Conservation (phyloP, 2,329 filamentous ascomycete genomes). For the Scopulariopsis brevicaulis region DNA sequence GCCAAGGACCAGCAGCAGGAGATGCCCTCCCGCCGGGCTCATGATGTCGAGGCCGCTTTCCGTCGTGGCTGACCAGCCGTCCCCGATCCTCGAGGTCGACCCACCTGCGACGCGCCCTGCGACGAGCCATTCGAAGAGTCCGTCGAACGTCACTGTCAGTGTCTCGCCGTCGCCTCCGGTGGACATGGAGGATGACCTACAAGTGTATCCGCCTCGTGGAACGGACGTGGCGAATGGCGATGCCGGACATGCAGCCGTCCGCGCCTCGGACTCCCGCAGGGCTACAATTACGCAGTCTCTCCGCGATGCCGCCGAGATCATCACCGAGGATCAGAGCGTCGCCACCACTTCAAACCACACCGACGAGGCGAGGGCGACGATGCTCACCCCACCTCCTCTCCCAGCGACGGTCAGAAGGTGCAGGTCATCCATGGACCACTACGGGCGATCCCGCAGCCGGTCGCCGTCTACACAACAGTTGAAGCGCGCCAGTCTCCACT, state of each 20-base stretch:
- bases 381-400: not conserved
- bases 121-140: not conserved
- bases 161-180: slow-evolving; percentile 1
- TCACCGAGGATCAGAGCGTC: not conserved
- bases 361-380: not conserved
- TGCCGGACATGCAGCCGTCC: not conserved
- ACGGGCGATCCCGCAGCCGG: slow-evolving; percentile 11
- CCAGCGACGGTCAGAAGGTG: slow-evolving; percentile 9
- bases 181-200: not conserved
- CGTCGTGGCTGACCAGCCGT: slow-evolving; percentile 41
- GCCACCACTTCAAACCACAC: not conserved
- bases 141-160: not conserved
- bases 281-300: slow-evolving; percentile 19
- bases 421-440: slow-evolving; percentile 20
- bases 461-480: slow-evolving; percentile 9
- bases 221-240: not conserved
- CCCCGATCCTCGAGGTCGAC: slow-evolving; percentile 19
- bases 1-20: slow-evolving; percentile 6
- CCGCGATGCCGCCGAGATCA: slow-evolving; percentile 5
- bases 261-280: slow-evolving; percentile 14
- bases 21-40: slow-evolving; percentile 30
- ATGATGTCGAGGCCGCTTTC: slow-evolving; percentile 39
- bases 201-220: not conserved
- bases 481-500: slow-evolving; percentile 10
- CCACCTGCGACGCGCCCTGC: not conserved